Evolutionary conservation across 2,329 filamentous ascomycete species (phyloP), one percentile per base, ranked within the genome.

Genomic region (Mariannaea sp.): DNA sequence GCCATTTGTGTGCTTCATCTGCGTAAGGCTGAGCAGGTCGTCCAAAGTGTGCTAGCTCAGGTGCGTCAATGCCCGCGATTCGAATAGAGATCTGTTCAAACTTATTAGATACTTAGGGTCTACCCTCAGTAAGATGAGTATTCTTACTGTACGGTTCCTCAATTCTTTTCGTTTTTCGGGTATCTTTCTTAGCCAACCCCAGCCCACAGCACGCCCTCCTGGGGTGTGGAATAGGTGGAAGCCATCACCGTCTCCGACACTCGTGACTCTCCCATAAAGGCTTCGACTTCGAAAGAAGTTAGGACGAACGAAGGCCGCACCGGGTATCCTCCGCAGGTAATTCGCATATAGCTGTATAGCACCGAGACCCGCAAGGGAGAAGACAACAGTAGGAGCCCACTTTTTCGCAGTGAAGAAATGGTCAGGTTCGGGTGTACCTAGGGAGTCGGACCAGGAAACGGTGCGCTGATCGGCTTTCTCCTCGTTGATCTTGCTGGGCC

Each of bases 161-260:
- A 96, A 74, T 24, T 85, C 82, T 53, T 86, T 83, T 68, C 81
- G 87, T 52, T 80, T 83, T 10, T 75, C 79, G 1, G 92, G 92
- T 6, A 96, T 80, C 53, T 75, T 86, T 66, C 91, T 87, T 59
- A 94, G 68, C 91, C 90, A 96, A n/a, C 89, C 92, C 94, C 94
- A 99, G 47, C 94, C 94, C 9, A 88, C 81, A 45, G 92, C 72
- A 60, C 86, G 81, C 9, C 94, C 94, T n/a, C 93, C 93, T 0
- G 94, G 94, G 0, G 92, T 97, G 71, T 99, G 94, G 70, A 88
- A 99, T 41, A 99, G 72, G 63, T 94, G 88, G 71, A 99, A 97
- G 69, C 93, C 93, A 73, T 99, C 94, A 4, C 92, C 95, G 79
- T 99, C 94, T 35, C 95, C 94, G 19, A 99, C 94, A 63, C 89